Evolutionary conservation across 2,329 filamentous ascomycete genomes (phyloP), one percentile per base, ranked within the genome.

Genomic region (Trichoderma atroviride): DNA sequence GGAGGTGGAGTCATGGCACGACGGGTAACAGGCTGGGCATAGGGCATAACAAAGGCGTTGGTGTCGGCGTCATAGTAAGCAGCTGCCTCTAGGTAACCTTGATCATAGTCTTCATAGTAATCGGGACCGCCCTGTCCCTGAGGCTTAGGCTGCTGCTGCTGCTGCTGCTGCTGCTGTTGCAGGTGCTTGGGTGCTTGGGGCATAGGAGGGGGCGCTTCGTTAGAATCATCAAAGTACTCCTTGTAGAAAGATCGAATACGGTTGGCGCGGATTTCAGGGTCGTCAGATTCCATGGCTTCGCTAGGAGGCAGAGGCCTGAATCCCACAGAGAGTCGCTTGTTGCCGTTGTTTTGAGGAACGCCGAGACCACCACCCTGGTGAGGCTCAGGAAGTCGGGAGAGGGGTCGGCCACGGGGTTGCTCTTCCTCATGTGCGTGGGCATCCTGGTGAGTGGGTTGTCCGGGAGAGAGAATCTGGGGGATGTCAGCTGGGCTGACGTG

Each of bases 201-300:
- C 74, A 85, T 73, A 1, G 82, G 81, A 31, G 83, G 83, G n/a
- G 80, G 75, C 6, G 78, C 74, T 53, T 80, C 79, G 77, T 89
- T 92, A 70, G 85, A 88, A 53, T 97, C 95, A 73, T 98, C 96
- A 75, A 99, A 99, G 83, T 99, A 99, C 78, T 99, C 96, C 83
- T 97, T 97, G 84, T 99, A 99, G 84, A 99, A 99, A 4, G 96
- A 99, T 79, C 96, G 89, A 74, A 99, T 99, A 70, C 96, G 90
- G 83, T 97, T 98, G 72, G 96, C 96, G 75, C 96, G 89, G 76
- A 95, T 90, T 79, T 98, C 96, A 0, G 96, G 94, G 78, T 97
- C 95, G 77, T 98, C 96, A 3, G 90, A 88, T 55, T 91, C 88
- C 35, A 85, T 86, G 67, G 92, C 89, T 72, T 97, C 92, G 76